phyloP scores from a whole-genome alignment of 306 rosid genomes.

The Glycyrrhiza uralensis region DNA sequence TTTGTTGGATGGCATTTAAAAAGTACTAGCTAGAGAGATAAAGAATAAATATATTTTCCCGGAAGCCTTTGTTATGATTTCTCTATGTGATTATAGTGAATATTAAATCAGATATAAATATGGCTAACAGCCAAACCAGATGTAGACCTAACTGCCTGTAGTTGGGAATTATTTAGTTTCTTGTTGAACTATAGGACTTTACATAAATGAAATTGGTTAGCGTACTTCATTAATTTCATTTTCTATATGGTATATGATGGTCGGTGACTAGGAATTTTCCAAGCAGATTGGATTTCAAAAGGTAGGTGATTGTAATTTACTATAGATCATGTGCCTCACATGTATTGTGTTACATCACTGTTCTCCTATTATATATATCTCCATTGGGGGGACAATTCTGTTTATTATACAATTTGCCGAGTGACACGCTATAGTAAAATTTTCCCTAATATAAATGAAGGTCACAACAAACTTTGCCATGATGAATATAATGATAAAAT shows the following conservation, averaged over 20 bases:
- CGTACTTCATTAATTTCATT: neutral
- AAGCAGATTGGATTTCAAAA: conserved; percentile 26
- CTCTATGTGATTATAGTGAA: neutral
- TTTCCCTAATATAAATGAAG: neutral
- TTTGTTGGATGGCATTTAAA: conserved; percentile 18
- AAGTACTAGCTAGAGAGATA: neutral
- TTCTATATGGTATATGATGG: conserved; percentile 6
- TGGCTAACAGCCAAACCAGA: conserved; percentile 25
- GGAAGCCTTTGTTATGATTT: neutral
- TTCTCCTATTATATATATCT: neutral
- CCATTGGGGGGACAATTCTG: neutral
- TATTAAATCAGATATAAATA: neutral
- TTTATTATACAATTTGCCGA: neutral
- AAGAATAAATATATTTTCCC: neutral
- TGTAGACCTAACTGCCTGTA: conserved; percentile 20
- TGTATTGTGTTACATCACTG: conserved; percentile 23
- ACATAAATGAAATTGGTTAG: conserved; percentile 7
- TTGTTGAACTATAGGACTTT: conserved; percentile 17
- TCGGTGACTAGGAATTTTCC: conserved; percentile 32
- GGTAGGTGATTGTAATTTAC: conserved; percentile 15
- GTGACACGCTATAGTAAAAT: neutral
- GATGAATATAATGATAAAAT: neutral
- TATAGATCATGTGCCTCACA: conserved; percentile 41
- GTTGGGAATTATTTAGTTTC: conserved; percentile 21
- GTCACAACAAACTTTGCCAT: conserved; percentile 5